Conservation (phyloP, 2,329 filamentous ascomycete species). For the Cucurbitaria berberidis region DNA sequence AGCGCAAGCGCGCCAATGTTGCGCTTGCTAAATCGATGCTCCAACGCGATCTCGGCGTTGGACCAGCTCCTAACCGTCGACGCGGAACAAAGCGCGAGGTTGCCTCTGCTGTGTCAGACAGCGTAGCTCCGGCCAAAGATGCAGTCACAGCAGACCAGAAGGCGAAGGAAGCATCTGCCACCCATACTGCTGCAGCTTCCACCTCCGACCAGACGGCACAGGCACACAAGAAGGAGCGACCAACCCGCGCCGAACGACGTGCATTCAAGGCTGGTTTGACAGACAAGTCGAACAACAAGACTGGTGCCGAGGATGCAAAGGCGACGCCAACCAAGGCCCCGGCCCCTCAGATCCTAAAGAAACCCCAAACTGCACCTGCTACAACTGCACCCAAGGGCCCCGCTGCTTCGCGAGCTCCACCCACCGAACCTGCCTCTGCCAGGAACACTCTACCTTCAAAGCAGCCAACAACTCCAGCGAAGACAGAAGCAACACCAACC, state of each 20-base stretch:
- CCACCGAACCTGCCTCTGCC: slow-evolving; percentile 38
- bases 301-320: slow-evolving; percentile 29
- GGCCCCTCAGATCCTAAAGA: slow-evolving; percentile 50
- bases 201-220: slow-evolving; percentile 35
- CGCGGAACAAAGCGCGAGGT: slow-evolving; percentile 49
- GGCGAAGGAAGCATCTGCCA: slow-evolving; percentile 31
- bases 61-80: slow-evolving; percentile 50
- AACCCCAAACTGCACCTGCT: slow-evolving; percentile 37
- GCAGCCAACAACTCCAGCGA: slow-evolving; percentile 21
- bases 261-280: slow-evolving; percentile 45
- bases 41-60: slow-evolving; percentile 66
- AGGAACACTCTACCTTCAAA: slow-evolving; percentile 23
- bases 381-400: slow-evolving; percentile 39
- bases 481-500: slow-evolving; percentile 20
- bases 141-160: slow-evolving; percentile 34
- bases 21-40: slow-evolving; percentile 64
- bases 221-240: slow-evolving; percentile 48
- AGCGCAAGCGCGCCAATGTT: slow-evolving; percentile 60
- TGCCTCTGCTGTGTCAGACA: slow-evolving; percentile 27
- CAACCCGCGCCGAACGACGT: slow-evolving; percentile 47
- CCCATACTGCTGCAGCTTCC: slow-evolving; percentile 16
- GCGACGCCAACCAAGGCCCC: slow-evolving; percentile 31
- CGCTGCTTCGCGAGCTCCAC: slow-evolving; percentile 34
- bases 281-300: slow-evolving; percentile 43
- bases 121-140: slow-evolving; percentile 32